Evolutionary conservation across 2,329 filamentous ascomycete species (phyloP), one percentile per base, ranked within the genome.

Genomic region (Arthrobotrys conoides): DNA sequence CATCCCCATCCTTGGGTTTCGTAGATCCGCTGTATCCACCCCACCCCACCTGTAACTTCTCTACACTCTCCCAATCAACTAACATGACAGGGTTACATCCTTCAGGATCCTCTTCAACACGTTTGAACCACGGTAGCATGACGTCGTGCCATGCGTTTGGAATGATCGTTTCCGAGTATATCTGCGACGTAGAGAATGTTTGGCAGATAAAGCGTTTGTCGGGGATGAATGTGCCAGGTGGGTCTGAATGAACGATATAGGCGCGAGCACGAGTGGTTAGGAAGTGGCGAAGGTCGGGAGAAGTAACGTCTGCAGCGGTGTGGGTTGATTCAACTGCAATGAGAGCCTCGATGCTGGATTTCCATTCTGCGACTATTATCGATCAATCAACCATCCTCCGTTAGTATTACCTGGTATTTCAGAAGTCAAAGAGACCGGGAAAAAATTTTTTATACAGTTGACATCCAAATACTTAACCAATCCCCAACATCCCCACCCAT

Each of bases 151-250:
- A 73, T 5, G 53, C 10, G 4, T 55, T 69, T 16, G 75, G 75
- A 18, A 79, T 70, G 48, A 79, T 73, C 5, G 48, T 73, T 44
- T 79, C 75, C 8, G 68, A 68, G 64, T 49, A 59, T 5, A 67
- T 64, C 68, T 80, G 66, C 51, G 75, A 72, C 0, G 79, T 75
- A 20, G 80, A 80, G 65, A 81, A 81, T 12, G 81, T 81, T 27
- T 80, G 80, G 27, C 79, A 81, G 44, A 80, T 70, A 71, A 80
- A 81, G 14, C 81, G 76, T 57, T 70, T 78, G 36, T 81, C 81
- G 27, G 80, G 80, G 48, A 81, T 77, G 18, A 79, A 80, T 18
- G 76, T 77, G 5, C 80, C 81, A 4, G 75, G 71, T n/a, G 71
- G 73, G 16, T 81, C 77, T 8, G 68, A 61, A 63, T 81, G 80